Base-by-base conservation (phyloP, 2,329 filamentous ascomycete genomes). In the Xylaria sp. region DNA sequence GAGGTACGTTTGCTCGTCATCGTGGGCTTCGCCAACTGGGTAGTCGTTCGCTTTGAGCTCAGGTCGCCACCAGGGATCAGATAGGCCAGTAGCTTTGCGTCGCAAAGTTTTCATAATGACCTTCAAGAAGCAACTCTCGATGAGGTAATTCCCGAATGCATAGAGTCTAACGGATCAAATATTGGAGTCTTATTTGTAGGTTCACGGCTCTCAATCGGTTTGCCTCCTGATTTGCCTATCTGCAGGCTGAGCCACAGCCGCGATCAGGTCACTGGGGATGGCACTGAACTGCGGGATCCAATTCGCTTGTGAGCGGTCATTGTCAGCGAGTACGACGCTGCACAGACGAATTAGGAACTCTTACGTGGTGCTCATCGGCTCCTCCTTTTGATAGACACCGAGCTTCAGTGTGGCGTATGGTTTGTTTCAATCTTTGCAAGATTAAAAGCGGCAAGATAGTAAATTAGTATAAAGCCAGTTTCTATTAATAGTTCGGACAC, bases 21-120 rank as follows among this genome's bases (percentile, higher is more conserved):
- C 60, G 34, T 72, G 67, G 1, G 68, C 70, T 25, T 72, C 68
- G 18, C 68, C 70, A n/a, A 31, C 10, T 31, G 55, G 54, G 13
- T 70, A 70, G 2, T 65, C 37, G 2, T 65, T 28, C 23, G 52
- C 55, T 59, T 66, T 69, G n/a, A 71, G 66, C 50, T 69, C 63
- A 2, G 69, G 59, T 2, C 69, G 58, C 31, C 28, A 66, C 69
- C 69, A 71, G 6, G 66, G 44, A 25, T 71, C 69, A n/a, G n/a
- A 23, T 18, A 44, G 55, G 55, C n/a, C 7, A 28, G 13, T 28
- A 18, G 39, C 20, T 28, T 15, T 44, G 54, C 25, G 39, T 63
- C 37, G 50, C 37, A 28, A 9, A 34, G n/a, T 15, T 28, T 5
- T 34, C 59, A 63, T 67, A 46, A 8, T 58, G 52, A n/a, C 48